Conservation (phyloP, 257 asterid genomes). For the Gentiana straminea region DNA sequence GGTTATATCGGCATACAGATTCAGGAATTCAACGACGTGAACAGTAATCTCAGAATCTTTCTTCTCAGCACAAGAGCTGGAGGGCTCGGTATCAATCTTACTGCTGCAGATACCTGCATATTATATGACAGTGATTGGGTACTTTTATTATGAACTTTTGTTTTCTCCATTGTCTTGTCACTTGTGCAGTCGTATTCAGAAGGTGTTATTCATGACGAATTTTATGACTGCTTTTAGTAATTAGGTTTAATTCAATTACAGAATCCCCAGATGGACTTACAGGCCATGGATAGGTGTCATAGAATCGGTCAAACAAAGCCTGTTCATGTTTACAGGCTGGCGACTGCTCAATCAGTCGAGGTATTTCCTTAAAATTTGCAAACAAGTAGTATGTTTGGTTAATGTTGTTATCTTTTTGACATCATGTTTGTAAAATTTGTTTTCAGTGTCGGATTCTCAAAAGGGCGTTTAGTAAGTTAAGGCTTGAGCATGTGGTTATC, state of each 20-base stretch:
- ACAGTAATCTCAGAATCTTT: constrained; percentile 57
- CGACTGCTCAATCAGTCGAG: constrained; percentile 94
- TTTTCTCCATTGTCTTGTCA: no score
- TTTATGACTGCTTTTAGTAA: no score
- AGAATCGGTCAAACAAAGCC: constrained; percentile 99
- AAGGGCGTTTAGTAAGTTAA: constrained; percentile 92
- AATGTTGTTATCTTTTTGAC: neutral
- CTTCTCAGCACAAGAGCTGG: constrained; percentile 99
- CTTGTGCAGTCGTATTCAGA: no score
- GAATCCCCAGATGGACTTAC: constrained; percentile 99
- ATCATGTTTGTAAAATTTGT: constrained; percentile 4
- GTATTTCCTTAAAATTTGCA: constrained; percentile 19
- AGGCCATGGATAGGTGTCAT: constrained; percentile 98
- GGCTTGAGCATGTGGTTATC: constrained; percentile 93
- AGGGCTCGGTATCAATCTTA: constrained; percentile 96
- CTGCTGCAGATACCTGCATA: constrained; percentile 98
- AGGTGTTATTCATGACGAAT: no score
- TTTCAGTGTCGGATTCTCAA: constrained; percentile 83
- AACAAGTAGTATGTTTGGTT: no score
- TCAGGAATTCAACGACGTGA: constrained; percentile 64
- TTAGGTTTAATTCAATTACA: constrained; percentile 24
- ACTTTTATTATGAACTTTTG: constrained; percentile 8
- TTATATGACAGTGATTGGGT: constrained; percentile 99
- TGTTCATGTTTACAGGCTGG: constrained; percentile 92
- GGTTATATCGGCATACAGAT: constrained; percentile 38